phyloP scores from a whole-genome alignment of 1,284 basidiomycete genomes.

The Rhodotorula sp. region DNA sequence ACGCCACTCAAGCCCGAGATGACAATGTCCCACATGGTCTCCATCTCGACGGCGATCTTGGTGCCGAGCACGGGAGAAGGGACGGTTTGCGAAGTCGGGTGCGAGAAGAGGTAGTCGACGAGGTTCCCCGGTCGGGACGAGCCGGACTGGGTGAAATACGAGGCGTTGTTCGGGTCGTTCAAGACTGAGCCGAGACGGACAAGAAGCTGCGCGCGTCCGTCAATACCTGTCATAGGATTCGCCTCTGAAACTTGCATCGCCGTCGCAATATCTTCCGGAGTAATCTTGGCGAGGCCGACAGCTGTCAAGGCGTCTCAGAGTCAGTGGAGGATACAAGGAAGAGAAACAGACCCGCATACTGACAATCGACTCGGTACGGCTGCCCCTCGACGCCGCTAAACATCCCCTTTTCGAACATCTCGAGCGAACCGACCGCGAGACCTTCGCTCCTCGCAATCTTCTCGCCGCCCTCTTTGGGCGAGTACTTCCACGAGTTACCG shows the following conservation, averaged over 20 bases:
- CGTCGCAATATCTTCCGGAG: constrained; percentile 61
- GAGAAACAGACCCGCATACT: constrained; percentile 24
- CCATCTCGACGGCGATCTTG: constrained; percentile 43
- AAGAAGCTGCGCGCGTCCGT: constrained; percentile 78
- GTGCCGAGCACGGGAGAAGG: constrained; percentile 59
- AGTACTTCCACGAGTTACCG: constrained; percentile 77
- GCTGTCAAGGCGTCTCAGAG: constrained; percentile 55
- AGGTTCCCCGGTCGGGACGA: constrained; percentile 72
- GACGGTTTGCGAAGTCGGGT: constrained; percentile 48
- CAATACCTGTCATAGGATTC: constrained; percentile 88
- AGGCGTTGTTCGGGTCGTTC: constrained; percentile 54
- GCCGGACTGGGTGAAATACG: constrained; percentile 58
- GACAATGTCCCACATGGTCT: constrained; percentile 74
- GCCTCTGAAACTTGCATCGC: constrained; percentile 74
- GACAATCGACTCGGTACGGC: constrained; percentile 76
- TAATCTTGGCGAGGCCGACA: constrained; percentile 66
- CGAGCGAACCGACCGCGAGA: constrained; percentile 82
- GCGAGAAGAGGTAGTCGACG: constrained; percentile 58
- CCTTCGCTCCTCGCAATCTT: constrained; percentile 79
- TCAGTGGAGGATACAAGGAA: neutral
- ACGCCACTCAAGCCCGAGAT: constrained; percentile 80
- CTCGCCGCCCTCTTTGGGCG: constrained; percentile 59
- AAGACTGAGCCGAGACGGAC: constrained; percentile 71
- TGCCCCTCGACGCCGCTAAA: constrained; percentile 68
- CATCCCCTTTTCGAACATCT: constrained; percentile 81